Evolutionary conservation across 805 yeast genomes (phyloP), one percentile per base, ranked within the genome.

Genomic region (Candida pseudofarinosa): DNA sequence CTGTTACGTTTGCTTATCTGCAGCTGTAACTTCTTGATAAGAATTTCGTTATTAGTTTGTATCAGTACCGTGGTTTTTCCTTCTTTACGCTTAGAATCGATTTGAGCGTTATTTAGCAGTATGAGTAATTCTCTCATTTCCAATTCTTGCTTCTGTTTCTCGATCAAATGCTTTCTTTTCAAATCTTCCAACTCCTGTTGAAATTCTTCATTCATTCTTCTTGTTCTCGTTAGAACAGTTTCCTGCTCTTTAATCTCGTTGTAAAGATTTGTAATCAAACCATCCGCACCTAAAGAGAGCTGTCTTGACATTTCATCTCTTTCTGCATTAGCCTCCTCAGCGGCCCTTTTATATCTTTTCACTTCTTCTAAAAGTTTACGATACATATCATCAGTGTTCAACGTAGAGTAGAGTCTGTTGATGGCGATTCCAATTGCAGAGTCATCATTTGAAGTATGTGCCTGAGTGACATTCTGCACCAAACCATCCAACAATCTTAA

Each of bases 331-430:
- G 81, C 80, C 45, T 73, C 74, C 46, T 80, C 83, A 2, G 82
- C 76, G 33, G 67, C 69, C 44, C 59, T 65, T 4, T 73, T 68
- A 33, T 81, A 73, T 36, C 72, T 77, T 53, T 74, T 73, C 31
- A 81, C 71, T 42, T 77, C 88, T 17, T 56, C 60, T 34, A 63
- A 45, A 3, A 96, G 95, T 46, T 85, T 74, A 40, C 81, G 72
- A 10, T 95, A 95, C 63, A 83, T 82, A 41, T 88, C 95, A 59
- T 91, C 97, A 0, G 96, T 86, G 51, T 82, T 81, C 55, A 90
- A 71, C 19, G 85, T 75, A 35, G 88, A 81, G 45, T 80, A 71
- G 37, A 91, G 67, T 42, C 80, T 71, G 54, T 86, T 88, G 30
- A 90, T 81, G 1, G 95, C 87, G 38, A 85, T 79, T 41, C 84